phyloP scores from a whole-genome alignment of 75 land plant genomes.

The Cryptomeria japonica region DNA sequence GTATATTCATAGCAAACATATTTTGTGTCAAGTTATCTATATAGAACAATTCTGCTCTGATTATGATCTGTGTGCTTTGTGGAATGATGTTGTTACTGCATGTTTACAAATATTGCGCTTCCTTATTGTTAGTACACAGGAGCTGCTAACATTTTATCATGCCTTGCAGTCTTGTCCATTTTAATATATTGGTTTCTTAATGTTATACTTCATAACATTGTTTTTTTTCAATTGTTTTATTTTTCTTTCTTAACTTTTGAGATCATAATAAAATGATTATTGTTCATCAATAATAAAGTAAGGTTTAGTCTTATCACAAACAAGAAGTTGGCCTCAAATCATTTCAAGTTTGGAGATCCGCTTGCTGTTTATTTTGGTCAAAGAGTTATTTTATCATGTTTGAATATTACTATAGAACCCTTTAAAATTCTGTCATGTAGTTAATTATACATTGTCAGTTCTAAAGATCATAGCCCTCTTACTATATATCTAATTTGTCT shows the following conservation, averaged over 20 bases:
- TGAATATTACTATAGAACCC: neutral
- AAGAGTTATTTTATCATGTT: neutral
- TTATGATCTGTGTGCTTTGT: neutral
- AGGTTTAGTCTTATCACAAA: neutral
- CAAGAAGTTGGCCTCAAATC: neutral
- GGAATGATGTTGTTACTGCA: neutral
- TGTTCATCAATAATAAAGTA: neutral
- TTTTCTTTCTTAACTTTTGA: neutral
- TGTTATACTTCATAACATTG: neutral
- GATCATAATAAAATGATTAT: neutral
- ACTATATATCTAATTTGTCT: neutral
- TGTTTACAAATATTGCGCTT: neutral
- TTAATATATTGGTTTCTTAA: neutral
- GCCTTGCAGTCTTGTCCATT: neutral
- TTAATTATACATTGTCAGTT: neutral
- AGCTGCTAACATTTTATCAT: neutral
- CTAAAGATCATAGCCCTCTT: neutral
- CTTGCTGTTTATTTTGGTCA: neutral
- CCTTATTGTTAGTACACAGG: neutral
- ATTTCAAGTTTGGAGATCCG: neutral
- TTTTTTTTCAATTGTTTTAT: neutral
- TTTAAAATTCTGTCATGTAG: neutral
- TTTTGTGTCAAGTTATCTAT: neutral
- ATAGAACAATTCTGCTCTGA: neutral
- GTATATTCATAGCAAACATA: neutral